Percentiles rank a stretch among this genome's conserved stretches.
Evolutionary conservation across 1,139 yeast genomes (phyloP).

Genomic region (Geotrichum reessii): DNA sequence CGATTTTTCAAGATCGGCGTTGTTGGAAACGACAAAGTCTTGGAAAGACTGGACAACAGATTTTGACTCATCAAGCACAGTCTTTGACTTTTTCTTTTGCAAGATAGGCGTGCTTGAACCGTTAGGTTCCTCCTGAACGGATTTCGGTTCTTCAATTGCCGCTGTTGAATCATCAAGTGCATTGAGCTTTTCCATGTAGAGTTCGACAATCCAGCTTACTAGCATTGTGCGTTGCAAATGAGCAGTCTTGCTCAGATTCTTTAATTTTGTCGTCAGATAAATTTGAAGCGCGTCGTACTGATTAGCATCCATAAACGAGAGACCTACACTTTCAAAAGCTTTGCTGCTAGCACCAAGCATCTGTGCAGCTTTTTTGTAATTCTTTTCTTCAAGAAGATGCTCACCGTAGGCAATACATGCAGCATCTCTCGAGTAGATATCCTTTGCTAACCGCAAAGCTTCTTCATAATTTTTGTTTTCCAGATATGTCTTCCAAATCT

Average conservation of each 20-base stretch:
- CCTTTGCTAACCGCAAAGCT: slow-evolving; percentile 52
- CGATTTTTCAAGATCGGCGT: slow-evolving; percentile 49
- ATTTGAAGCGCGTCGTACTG: slow-evolving; percentile 46
- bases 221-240: slow-evolving; percentile 54
- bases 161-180: slow-evolving; percentile 42
- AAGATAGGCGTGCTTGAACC: slow-evolving; percentile 24
- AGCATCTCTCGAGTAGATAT: slow-evolving; percentile 45
- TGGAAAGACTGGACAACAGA: slow-evolving; percentile 38
- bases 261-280: slow-evolving; percentile 53
- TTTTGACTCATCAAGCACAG: slow-evolving; percentile 24
- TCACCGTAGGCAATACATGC: slow-evolving; percentile 64
- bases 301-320: slow-evolving; percentile 50
- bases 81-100: slow-evolving; percentile 4
- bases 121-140: slow-evolving; percentile 25
- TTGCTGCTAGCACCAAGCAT: slow-evolving; percentile 58
- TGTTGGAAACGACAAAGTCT: slow-evolving; percentile 48
- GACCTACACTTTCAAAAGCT: slow-evolving; percentile 66
- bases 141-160: slow-evolving; percentile 21
- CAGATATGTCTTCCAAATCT: slow-evolving; percentile 71
- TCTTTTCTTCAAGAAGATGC: slow-evolving; percentile 38
- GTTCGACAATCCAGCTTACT: slow-evolving; percentile 80
- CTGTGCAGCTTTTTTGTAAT: slow-evolving; percentile 51
- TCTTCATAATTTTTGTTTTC: slow-evolving; percentile 58
- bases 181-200: slow-evolving; percentile 49
- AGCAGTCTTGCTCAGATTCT: slow-evolving; percentile 37